Evolutionary conservation across 495 filamentous ascomycete species (phyloP).

Genomic region (Aspergillus olivimuriae): DNA sequence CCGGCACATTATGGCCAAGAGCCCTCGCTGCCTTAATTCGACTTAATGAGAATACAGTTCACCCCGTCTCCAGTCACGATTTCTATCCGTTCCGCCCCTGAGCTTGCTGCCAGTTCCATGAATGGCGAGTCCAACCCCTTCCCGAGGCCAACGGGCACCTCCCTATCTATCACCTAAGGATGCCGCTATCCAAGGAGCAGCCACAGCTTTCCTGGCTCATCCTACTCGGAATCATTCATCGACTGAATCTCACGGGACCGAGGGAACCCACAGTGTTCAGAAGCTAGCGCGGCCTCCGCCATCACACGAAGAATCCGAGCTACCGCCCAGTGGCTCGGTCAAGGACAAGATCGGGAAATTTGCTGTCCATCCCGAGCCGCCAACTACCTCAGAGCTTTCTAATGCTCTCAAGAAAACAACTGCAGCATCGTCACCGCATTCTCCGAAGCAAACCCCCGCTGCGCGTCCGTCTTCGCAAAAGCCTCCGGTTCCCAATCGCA

Average conservation of each 20-base stretch:
- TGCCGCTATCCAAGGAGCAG: conserved; percentile 34
- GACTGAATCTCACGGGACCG: conserved; percentile 11
- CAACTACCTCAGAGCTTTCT: conserved; percentile 2
- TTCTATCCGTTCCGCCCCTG: background rate
- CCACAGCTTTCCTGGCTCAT: conserved; percentile 28
- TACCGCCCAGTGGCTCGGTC: conserved; percentile 34
- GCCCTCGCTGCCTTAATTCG: too few species aligned
- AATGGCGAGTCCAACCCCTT: conserved; percentile 27
- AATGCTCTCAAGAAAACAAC: conserved; percentile 7
- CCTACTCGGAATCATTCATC: conserved; percentile 14
- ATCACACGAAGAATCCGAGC: conserved; percentile 15
- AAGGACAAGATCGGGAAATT: conserved; percentile 37
- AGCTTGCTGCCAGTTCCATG: conserved; percentile 17
- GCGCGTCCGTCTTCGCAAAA: conserved; percentile 31
- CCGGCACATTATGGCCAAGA: background rate
- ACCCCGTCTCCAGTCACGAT: background rate
- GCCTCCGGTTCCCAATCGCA: conserved; percentile 15
- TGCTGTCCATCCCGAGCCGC: conserved; percentile 18
- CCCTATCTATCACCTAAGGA: conserved; percentile 20
- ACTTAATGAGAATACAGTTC: background rate
- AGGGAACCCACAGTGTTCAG: too few species aligned
- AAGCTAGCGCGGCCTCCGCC: too few species aligned
- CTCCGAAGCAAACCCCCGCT: conserved; percentile 28
- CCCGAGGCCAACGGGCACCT: conserved; percentile 26
- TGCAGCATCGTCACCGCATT: conserved; percentile 12